Conservation (phyloP, 495 filamentous ascomycete species). For the Astrothelium macrocarpum region DNA sequence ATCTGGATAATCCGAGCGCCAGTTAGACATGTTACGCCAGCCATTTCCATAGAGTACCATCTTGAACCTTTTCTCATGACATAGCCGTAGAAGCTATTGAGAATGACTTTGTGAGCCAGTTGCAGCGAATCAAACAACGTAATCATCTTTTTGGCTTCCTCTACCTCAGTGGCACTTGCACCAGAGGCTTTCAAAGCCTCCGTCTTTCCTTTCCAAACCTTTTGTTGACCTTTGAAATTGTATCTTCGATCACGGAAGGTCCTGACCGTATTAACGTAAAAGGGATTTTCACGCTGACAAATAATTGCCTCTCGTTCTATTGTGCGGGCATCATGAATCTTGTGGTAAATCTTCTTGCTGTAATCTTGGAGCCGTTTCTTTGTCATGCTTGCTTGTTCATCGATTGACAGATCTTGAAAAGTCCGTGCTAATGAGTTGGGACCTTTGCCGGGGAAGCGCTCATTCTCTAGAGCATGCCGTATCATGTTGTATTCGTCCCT, state of each 20-base stretch:
- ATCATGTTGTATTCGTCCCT: constrained; percentile 99
- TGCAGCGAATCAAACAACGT: constrained; percentile 92
- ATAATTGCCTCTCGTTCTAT: constrained; percentile 95
- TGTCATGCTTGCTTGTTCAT: constrained; percentile 73
- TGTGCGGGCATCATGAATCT: constrained; percentile 91
- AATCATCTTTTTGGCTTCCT: constrained; percentile 97
- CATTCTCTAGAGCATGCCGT: constrained; percentile 80
- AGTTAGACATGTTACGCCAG: constrained; percentile 93
- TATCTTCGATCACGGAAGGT: constrained; percentile 93
- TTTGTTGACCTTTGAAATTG: constrained; percentile 96
- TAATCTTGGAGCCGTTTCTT: constrained; percentile 88
- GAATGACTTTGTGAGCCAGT: constrained; percentile 95
- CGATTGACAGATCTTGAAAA: constrained; percentile 69
- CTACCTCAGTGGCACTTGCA: constrained; percentile 65
- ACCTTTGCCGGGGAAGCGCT: constrained; percentile 69
- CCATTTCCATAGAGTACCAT: constrained; percentile 99
- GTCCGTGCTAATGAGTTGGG: constrained; percentile 59
- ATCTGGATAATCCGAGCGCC: constrained; percentile 97
- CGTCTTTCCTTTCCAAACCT: constrained; percentile 95
- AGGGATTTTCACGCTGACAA: constrained; percentile 96
- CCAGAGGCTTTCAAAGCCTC: constrained; percentile 75
- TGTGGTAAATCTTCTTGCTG: constrained; percentile 98
- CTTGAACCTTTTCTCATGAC: constrained; percentile 98
- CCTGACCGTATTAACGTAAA: constrained; percentile 94
- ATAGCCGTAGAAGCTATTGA: constrained; percentile 99